A percentile compares a stretch with the other conserved stretches of the same genome.
Evolutionary conservation across 1,284 basidiomycete genomes (phyloP).

Genomic region (Testicularia cyperi): DNA sequence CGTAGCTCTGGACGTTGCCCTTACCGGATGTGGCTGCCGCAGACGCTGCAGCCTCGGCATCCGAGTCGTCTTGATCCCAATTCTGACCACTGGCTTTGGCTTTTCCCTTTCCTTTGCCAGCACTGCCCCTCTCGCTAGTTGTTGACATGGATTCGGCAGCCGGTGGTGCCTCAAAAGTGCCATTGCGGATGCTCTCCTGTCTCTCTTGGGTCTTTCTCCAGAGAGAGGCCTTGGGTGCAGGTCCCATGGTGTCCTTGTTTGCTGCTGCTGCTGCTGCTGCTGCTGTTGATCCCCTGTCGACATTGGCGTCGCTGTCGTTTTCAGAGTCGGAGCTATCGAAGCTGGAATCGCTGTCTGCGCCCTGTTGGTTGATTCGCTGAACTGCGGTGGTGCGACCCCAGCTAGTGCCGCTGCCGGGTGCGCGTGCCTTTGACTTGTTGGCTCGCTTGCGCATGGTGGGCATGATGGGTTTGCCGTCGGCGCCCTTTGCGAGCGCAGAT

Average conservation of each 20-base stretch:
- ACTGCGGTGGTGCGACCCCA: conserved; percentile 27
- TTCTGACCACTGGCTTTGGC: conserved; percentile 15
- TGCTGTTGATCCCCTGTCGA: conserved; percentile 1
- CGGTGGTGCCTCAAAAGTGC: too few relatives aligned
- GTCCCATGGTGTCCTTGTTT: conserved; percentile 13
- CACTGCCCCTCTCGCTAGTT: background rate
- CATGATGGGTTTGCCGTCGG: conserved; percentile 43
- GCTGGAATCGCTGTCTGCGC: conserved; percentile 34
- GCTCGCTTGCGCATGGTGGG: conserved; percentile 45
- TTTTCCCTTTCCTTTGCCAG: conserved; percentile 16
- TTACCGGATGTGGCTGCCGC: background rate
- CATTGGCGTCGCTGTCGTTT: conserved; percentile 9
- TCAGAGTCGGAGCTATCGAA: conserved; percentile 51
- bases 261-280: background rate
- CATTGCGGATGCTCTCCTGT: too few relatives aligned
- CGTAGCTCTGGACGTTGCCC: conserved; percentile 1
- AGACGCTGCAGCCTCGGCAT: conserved; percentile 7
- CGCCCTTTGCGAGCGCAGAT: conserved; percentile 50
- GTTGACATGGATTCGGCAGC: background rate
- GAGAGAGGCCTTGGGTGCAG: conserved; percentile 24
- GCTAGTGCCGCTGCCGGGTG: conserved; percentile 10
- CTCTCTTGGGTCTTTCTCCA: conserved; percentile 29
- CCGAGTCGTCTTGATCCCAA: conserved; percentile 22
- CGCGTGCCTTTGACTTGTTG: conserved; percentile 14
- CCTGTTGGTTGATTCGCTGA: conserved; percentile 16